A percentile compares a stretch with the other conserved stretches of the same genome.
phyloP scores from a whole-genome alignment of 139 green algal genomes.

The Diplosphaera chodatii region DNA sequence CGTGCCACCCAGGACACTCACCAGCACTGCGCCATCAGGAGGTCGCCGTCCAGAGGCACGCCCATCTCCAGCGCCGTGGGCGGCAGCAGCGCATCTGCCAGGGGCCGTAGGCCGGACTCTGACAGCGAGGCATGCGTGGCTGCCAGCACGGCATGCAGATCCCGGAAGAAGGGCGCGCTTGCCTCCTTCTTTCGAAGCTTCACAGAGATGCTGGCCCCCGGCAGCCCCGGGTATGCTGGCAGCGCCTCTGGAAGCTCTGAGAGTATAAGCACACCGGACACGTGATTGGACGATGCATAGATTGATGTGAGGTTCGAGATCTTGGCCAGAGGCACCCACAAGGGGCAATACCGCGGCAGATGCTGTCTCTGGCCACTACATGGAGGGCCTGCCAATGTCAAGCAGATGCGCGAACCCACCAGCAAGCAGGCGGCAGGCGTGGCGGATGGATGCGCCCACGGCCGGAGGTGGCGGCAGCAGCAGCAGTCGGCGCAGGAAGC shows the following conservation, averaged over 20 bases:
- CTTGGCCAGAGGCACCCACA: too few relatives aligned
- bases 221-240: slow-evolving; percentile 21
- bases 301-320: too few relatives aligned
- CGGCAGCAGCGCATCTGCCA: slow-evolving; percentile 12
- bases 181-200: slow-evolving; percentile 32
- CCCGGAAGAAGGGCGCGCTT: slow-evolving; percentile 25
- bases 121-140: background rate
- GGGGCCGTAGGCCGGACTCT: background rate
- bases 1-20: too few relatives aligned
- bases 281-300: too few relatives aligned
- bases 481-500: slow-evolving; percentile 43
- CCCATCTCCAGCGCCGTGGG: slow-evolving; percentile 13
- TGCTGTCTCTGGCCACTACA: too few relatives aligned
- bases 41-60: background rate
- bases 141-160: slow-evolving; percentile 27
- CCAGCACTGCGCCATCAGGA: background rate
- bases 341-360: too few relatives aligned
- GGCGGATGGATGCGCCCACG: slow-evolving; percentile 17
- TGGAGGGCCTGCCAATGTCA: too few relatives aligned
- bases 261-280: too few relatives aligned
- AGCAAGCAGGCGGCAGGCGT: slow-evolving; percentile 21
- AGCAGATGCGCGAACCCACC: too few relatives aligned
- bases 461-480: slow-evolving; percentile 45
- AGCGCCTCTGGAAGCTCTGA: slow-evolving; percentile 20
- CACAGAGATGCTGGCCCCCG: slow-evolving; percentile 29